Conservation (phyloP, 257 asterid genomes). For the Knoxia roxburghii region DNA sequence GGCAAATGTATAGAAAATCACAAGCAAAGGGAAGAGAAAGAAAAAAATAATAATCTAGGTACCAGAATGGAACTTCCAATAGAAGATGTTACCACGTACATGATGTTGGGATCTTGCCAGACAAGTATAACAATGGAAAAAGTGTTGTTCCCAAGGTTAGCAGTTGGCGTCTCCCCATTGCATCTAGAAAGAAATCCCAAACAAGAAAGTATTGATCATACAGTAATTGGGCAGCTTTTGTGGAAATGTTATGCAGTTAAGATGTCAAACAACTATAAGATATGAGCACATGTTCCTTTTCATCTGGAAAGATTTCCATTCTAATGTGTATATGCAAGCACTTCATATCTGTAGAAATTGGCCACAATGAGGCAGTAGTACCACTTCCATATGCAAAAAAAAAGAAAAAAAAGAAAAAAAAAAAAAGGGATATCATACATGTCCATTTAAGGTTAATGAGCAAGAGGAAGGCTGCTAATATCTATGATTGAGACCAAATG, state of each 20-base stretch:
- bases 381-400: not conserved
- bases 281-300: not conserved
- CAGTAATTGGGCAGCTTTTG: not conserved
- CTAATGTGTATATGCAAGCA: not conserved
- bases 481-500: not conserved
- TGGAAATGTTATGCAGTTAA: not conserved
- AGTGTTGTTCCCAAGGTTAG: slow-evolving; percentile 53
- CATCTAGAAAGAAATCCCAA: slow-evolving; percentile 35
- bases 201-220: not conserved
- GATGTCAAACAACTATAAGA: not conserved
- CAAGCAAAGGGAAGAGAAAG: not conserved
- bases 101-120: slow-evolving; percentile 41
- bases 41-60: not conserved
- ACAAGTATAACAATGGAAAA: slow-evolving; percentile 45
- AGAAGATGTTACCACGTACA: slow-evolving; percentile 42
- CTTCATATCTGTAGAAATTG: not conserved
- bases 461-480: not conserved
- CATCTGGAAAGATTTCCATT: not conserved
- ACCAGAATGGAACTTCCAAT: not conserved
- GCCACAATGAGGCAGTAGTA: not conserved
- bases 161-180: slow-evolving; percentile 57
- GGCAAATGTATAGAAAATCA: not conserved
- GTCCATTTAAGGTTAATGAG: not conserved
- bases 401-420: too few relatives aligned
- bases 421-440: not conserved